Percentiles rank a stretch among this genome's conserved stretches.
These are phyloP conservation scores for Diaporthe aspalathi DNA, from an alignment of 2,329 filamentous ascomycete species.

Conservation along the genomic window DNA sequence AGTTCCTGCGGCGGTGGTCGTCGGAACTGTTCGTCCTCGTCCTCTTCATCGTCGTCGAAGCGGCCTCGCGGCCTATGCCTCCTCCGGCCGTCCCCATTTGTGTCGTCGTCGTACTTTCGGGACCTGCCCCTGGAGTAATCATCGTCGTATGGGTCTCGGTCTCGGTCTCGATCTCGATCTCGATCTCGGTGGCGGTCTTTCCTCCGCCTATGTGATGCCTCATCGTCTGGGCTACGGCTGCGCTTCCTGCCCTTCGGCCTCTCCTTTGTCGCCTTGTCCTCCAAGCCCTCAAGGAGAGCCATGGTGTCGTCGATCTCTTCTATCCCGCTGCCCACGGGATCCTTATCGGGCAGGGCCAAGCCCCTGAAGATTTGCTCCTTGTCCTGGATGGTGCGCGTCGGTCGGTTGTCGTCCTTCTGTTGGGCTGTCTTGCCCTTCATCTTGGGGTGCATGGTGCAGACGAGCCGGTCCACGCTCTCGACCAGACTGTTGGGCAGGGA, in stretches of 20 bases:
- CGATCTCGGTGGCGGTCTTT: conserved; percentile 51
- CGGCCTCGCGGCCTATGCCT: conserved; percentile 55
- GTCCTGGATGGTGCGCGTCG: conserved; percentile 66
- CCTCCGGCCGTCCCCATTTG: conserved; percentile 59
- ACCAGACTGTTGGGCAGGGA: conserved; percentile 87
- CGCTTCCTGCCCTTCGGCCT: conserved; percentile 50
- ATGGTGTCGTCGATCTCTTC: conserved; percentile 93
- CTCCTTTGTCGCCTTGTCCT: conserved; percentile 67
- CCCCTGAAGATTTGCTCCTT: conserved; percentile 93
- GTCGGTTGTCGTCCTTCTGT: conserved; percentile 53
- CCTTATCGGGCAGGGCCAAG: conserved; percentile 85
- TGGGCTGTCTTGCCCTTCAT: conserved; percentile 70
- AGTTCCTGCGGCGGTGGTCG: conserved; percentile 77
- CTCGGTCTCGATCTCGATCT: conserved; percentile 43
- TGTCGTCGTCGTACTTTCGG: conserved; percentile 67
- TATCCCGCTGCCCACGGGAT: conserved; percentile 53
- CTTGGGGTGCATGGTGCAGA: conserved; percentile 90
- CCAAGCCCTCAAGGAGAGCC: conserved; percentile 87
- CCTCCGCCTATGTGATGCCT: conserved; percentile 61
- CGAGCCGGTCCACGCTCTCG: conserved; percentile 90
- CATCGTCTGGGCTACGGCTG: conserved; percentile 55
- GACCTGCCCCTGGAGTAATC: conserved; percentile 58
- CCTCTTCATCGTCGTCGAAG: conserved; percentile 55
- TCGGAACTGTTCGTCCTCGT: conserved; percentile 70
- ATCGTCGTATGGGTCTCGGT: conserved; percentile 51